These are phyloP conservation scores for Blastobotrys americana DNA, from an alignment of 805 yeast species.

Conservation along the genomic window DNA sequence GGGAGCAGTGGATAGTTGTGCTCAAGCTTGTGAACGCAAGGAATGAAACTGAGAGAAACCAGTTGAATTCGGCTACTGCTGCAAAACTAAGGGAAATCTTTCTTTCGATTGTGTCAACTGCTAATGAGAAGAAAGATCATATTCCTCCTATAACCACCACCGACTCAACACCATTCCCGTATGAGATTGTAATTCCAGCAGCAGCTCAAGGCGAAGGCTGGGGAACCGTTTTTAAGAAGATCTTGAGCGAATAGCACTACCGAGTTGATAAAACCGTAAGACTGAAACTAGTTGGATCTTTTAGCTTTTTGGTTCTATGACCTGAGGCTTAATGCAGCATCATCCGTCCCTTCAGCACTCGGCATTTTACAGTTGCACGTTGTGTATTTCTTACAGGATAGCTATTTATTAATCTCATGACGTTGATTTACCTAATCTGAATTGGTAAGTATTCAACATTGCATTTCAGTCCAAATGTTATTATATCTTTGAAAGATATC, in stretches of 20 bases:
- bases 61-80: slow-evolving; percentile 25
- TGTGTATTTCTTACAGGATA: no score
- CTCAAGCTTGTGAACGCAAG: slow-evolving; percentile 38
- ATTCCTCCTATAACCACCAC: slow-evolving; percentile 68
- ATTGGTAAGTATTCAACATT: not conserved
- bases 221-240: slow-evolving; percentile 33
- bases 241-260: slow-evolving; percentile 19
- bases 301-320: no score
- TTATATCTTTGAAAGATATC: slow-evolving; percentile 17
- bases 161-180: slow-evolving; percentile 61
- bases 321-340: no score
- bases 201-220: slow-evolving; percentile 24
- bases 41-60: slow-evolving; percentile 17
- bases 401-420: not conserved
- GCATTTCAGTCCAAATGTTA: not conserved
- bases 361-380: no score
- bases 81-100: slow-evolving; percentile 37
- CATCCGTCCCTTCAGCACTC: no score
- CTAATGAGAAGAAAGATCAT: slow-evolving; percentile 52
- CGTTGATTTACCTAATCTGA: no score
- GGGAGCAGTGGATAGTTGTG: slow-evolving; percentile 67
- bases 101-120: slow-evolving; percentile 42
- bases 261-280: no score
- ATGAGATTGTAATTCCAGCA: slow-evolving; percentile 33
- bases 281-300: no score